Base-by-base conservation (phyloP, 306 rosid genomes). In the Corylus avellana region DNA sequence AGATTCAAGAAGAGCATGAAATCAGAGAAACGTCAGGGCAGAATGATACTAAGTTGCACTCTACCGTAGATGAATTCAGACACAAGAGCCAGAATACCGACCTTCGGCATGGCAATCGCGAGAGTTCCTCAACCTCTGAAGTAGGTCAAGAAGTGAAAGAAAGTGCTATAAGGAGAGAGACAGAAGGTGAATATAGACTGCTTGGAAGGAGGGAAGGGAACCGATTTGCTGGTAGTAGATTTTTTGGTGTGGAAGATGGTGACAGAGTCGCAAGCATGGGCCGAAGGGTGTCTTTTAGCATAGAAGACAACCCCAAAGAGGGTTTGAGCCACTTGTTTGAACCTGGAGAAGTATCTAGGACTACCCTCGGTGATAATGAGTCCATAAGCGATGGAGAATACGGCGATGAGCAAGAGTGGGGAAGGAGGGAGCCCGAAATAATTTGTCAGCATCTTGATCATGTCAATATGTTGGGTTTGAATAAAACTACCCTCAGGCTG, bases 21-120 rank as follows among this genome's bases (percentile, higher is more conserved):
- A 94, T 72, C 97, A 94, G 88, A 94, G 92, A 80, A 92, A 91
- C 94, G 97, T 97, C 91, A 77, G 98, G 92, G 42, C 86, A 89
- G 78, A 92, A 90, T 59, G 98, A 92, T 82, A 92, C 98, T 20
- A 97, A 96, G 10, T 94, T 79, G 91, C 82, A 97, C 97, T 59
- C 98, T 97, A 39, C 91, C 89, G 87, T 97, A 94, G 79, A 94
- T 94, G 98, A 97, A 92, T 82, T 94, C 97, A 0, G 98, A 97
- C 22, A 97, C 97, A 5, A 94, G 92, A 76, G 90, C 92, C 57
- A 94, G 53, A 94, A 84, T 94, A 94, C 27, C 96, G 90, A 83
- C 53, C 53, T 49, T 71, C 88, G 80, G 69, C 87, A 86, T 78
- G 83, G 48, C 59, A 61, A 83, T 77, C 71, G 83, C 50, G 91